Evolutionary conservation across 306 rosid species (phyloP).

Genomic region (Biancaea sappan): DNA sequence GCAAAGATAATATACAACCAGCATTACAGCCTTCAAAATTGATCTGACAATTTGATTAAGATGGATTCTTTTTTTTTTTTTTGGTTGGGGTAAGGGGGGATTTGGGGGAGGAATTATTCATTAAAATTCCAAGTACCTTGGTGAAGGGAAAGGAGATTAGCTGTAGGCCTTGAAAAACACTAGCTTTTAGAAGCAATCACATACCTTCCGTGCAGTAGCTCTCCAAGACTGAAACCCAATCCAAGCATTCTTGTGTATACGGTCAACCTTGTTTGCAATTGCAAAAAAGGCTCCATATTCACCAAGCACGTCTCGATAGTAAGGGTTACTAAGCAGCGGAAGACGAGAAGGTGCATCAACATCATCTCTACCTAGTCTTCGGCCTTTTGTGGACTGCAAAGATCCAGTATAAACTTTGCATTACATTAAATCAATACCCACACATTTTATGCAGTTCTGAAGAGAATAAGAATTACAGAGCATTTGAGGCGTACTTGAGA

Average conservation of each 20-base stretch:
- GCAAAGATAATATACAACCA: background rate
- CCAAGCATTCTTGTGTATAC: conserved; percentile 96
- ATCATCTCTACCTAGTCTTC: conserved; percentile 80
- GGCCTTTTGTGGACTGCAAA: conserved; percentile 81
- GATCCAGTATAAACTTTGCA: conserved; percentile 28
- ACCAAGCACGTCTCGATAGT: conserved; percentile 83
- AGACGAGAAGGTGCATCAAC: conserved; percentile 92
- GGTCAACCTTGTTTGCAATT: conserved; percentile 83
- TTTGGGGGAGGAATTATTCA: background rate
- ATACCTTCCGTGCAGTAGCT: conserved; percentile 91
- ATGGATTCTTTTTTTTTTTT: too few relatives aligned
- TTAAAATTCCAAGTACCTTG: background rate
- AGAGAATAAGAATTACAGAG: conserved; percentile 5
- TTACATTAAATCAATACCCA: conserved; percentile 22
- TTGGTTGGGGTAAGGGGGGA: too few relatives aligned
- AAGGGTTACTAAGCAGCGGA: conserved; percentile 71
- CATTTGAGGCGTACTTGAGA: background rate
- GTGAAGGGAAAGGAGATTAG: background rate
- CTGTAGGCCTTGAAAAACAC: conserved; percentile 1
- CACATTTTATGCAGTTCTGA: conserved; percentile 6
- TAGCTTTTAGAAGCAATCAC: conserved; percentile 5
- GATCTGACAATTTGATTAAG: background rate
- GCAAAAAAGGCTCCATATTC: conserved; percentile 93
- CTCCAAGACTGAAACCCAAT: conserved; percentile 99
- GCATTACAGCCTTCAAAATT: conserved; percentile 21